Evolutionary conservation across 768 basidiomycete genomes (phyloP).

Genomic region (Chiua virens): DNA sequence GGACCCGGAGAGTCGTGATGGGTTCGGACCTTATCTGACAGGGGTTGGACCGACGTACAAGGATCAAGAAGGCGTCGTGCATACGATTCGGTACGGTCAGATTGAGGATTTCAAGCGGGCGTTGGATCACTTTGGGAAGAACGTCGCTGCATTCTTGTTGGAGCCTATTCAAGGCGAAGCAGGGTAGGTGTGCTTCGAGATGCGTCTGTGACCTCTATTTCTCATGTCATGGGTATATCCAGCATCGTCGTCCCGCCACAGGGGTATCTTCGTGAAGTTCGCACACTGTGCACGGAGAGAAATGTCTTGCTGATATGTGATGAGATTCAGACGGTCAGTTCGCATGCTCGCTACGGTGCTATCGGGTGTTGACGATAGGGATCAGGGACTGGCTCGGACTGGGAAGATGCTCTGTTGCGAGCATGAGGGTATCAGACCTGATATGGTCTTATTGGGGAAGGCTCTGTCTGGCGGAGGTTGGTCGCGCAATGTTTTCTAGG

Average conservation of each 20-base stretch:
- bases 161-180: constrained; percentile 99
- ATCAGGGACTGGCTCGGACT: constrained; percentile 84
- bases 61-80: constrained; percentile 46
- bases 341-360: not conserved
- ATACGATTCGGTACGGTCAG: constrained; percentile 80
- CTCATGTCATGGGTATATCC: not conserved
- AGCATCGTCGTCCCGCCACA: constrained; percentile 91
- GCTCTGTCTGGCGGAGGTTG: constrained; percentile 92
- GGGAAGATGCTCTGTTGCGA: constrained; percentile 93
- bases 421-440: constrained; percentile 85
- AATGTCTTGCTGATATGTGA: constrained; percentile 97
- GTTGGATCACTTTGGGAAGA: constrained; percentile 73
- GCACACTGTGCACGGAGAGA: constrained; percentile 85
- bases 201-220: not conserved
- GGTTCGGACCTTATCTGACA: constrained; percentile 89
- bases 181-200: constrained; percentile 54
- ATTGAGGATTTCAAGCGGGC: constrained; percentile 81
- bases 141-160: constrained; percentile 90
- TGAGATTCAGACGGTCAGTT: constrained; percentile 89
- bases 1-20: constrained; percentile 82
- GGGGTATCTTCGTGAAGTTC: constrained; percentile 79
- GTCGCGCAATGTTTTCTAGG: constrained; percentile 25
- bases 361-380: constrained; percentile 1
- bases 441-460: constrained; percentile 92
- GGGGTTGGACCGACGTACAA: constrained; percentile 79